Conservation (phyloP, 371 early-diverging fungal genomes). For the Sanchytrium tribonematis region DNA sequence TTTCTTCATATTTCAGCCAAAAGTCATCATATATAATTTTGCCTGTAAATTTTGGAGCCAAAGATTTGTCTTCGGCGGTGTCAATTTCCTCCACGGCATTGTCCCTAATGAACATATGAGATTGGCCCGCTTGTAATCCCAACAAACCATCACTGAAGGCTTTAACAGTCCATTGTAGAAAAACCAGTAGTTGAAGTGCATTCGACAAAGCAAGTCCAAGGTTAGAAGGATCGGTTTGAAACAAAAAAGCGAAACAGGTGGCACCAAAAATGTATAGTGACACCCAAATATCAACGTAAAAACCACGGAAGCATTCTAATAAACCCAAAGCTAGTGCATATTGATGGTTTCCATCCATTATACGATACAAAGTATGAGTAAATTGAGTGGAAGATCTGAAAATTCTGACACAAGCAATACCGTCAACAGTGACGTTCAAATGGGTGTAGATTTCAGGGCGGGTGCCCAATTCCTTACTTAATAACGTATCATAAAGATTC, state of each 20-base stretch:
- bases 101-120: not conserved
- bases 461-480: not conserved
- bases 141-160: constrained; percentile 25
- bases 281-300: constrained; percentile 31
- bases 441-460: constrained; percentile 35
- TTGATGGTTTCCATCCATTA: constrained; percentile 21
- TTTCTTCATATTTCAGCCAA: constrained; percentile 23
- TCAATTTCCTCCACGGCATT: not conserved
- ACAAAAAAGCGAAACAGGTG: constrained; percentile 21
- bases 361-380: constrained; percentile 8
- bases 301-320: constrained; percentile 9
- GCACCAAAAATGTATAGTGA: constrained; percentile 30
- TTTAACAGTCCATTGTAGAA: constrained; percentile 35
- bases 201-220: constrained; percentile 35
- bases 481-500: not conserved
- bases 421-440: constrained; percentile 36
- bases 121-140: constrained; percentile 21
- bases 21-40: constrained; percentile 26
- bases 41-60: constrained; percentile 16
- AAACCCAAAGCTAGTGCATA: constrained; percentile 17
- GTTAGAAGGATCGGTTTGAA: constrained; percentile 5
- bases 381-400: constrained; percentile 23
- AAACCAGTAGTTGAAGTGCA: constrained; percentile 34
- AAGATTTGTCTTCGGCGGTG: constrained; percentile 12
- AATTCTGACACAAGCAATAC: constrained; percentile 30